Conservation (phyloP, 306 rosid genomes). For the Cucurbita ficifolia region DNA sequence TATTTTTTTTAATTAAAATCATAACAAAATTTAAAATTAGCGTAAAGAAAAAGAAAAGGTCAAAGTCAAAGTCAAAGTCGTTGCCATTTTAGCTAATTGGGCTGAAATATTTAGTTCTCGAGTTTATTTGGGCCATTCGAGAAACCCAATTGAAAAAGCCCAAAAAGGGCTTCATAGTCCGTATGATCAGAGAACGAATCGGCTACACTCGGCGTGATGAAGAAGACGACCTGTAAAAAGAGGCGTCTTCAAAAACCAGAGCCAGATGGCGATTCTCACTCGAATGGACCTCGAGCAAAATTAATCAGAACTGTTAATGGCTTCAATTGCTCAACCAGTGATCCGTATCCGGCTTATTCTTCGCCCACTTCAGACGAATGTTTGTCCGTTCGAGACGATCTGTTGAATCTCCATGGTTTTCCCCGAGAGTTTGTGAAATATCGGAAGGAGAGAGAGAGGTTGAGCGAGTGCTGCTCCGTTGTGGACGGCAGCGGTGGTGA, state of each 20-base stretch:
- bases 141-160: neutral
- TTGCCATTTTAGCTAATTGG: neutral
- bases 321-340: conserved; percentile 1
- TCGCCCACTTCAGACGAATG: conserved; percentile 50
- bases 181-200: neutral
- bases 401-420: conserved; percentile 55
- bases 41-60: neutral
- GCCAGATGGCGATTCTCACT: neutral
- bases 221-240: conserved; percentile 20
- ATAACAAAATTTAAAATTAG: neutral
- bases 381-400: conserved; percentile 45
- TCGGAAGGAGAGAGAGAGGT: conserved; percentile 20
- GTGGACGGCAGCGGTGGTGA: neutral
- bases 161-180: neutral
- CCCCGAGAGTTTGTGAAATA: conserved; percentile 65
- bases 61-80: neutral
- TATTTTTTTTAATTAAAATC: neutral
- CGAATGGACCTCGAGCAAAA: conserved; percentile 9
- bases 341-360: conserved; percentile 42
- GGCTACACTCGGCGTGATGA: conserved; percentile 13
- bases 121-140: neutral
- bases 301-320: conserved; percentile 6
- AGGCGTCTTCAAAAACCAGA: conserved; percentile 13
- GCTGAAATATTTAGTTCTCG: neutral
- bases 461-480: neutral